A percentile compares a stretch with the other conserved stretches of the same genome.
These are phyloP conservation scores for Tetrahymena malaccensis DNA, from an alignment of 73 alveolate species.

Conservation along the genomic window DNA sequence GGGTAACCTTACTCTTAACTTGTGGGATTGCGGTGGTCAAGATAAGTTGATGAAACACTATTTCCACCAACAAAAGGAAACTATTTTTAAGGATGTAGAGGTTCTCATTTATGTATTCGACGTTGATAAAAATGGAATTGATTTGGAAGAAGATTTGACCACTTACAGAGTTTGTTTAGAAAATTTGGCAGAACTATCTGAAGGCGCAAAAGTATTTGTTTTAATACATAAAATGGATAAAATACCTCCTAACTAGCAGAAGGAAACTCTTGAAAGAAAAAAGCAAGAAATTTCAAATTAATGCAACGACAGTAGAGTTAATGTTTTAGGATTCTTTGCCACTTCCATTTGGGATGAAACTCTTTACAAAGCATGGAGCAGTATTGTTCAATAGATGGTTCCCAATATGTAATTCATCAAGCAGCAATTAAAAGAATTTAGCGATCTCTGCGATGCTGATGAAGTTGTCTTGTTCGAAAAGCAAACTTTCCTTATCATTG, in stretches of 20 bases:
- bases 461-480: constrained; percentile 96
- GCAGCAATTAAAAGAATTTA: constrained; percentile 66
- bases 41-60: constrained; percentile 85
- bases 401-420: constrained; percentile 73
- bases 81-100: constrained; percentile 83
- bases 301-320: constrained; percentile 65
- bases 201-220: constrained; percentile 82
- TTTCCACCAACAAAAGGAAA: constrained; percentile 77
- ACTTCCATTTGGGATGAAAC: constrained; percentile 98
- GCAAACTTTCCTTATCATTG: constrained; percentile 89
- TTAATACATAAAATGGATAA: constrained; percentile 84
- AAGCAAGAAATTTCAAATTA: constrained; percentile 63
- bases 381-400: constrained; percentile 77
- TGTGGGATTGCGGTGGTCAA: constrained; percentile 95
- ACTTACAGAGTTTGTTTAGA: constrained; percentile 66
- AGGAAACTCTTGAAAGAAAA: constrained; percentile 71
- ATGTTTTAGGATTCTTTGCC: constrained; percentile 58
- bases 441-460: constrained; percentile 80
- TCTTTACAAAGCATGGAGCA: constrained; percentile 96
- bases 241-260: background rate
- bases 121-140: constrained; percentile 62
- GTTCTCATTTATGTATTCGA: constrained; percentile 91
- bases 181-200: constrained; percentile 72
- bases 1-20: constrained; percentile 82
- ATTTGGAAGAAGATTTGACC: constrained; percentile 34